Evolutionary conservation across 192 early-diverging fungal species (phyloP).

Genomic region (Mortierella alpina): DNA sequence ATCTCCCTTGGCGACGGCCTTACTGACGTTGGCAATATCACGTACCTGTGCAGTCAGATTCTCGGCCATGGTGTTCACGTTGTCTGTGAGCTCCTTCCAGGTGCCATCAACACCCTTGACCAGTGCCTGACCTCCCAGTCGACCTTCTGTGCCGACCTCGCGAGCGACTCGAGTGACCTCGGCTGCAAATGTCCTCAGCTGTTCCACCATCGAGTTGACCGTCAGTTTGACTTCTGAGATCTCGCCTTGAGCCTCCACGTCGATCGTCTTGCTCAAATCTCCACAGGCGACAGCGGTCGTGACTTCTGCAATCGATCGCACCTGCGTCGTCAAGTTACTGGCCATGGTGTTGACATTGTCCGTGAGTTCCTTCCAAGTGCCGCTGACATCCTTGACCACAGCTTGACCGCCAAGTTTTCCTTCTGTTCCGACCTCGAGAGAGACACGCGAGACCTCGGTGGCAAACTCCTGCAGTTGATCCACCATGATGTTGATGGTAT

Average conservation of each 20-base stretch:
- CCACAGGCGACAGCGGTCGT: constrained; percentile 71
- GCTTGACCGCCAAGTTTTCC: too few relatives aligned
- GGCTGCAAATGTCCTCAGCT: constrained; percentile 67
- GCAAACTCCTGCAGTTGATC: constrained; percentile 72
- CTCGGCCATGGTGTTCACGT: constrained; percentile 76
- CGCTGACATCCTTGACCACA: constrained; percentile 68
- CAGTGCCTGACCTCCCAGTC: constrained; percentile 63
- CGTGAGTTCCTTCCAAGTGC: constrained; percentile 73
- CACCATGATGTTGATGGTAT: constrained; percentile 72
- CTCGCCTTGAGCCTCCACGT: constrained; percentile 67
- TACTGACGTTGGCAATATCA: constrained; percentile 71
- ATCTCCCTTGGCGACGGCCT: constrained; percentile 71
- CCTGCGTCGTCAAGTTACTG: constrained; percentile 58
- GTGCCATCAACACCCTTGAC: constrained; percentile 71
- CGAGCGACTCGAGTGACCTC: constrained; percentile 73
- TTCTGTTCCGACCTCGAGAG: too few relatives aligned
- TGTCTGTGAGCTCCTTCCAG: constrained; percentile 74
- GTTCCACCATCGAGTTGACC: constrained; percentile 74
- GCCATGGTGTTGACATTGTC: constrained; percentile 63
- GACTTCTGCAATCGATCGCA: constrained; percentile 69
- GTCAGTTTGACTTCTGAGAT: constrained; percentile 73
- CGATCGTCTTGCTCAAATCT: constrained; percentile 66
- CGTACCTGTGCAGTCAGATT: constrained; percentile 76
- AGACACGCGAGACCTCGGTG: too few relatives aligned
- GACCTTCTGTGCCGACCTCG: constrained; percentile 72